phyloP scores from a whole-genome alignment of 2,329 filamentous ascomycete species.

The Shiraia sp. region DNA sequence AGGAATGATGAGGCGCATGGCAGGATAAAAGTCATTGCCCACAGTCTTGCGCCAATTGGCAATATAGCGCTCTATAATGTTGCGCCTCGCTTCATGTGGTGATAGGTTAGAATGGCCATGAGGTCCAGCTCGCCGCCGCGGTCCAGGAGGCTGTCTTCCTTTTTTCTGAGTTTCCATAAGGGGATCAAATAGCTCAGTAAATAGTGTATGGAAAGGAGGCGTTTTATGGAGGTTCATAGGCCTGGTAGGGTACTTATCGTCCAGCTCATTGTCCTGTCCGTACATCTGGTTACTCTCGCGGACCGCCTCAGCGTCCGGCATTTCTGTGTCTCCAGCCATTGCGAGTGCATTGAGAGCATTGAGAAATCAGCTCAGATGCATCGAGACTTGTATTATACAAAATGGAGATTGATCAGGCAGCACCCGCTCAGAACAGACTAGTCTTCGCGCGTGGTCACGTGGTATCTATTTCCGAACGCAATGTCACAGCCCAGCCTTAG shows the following conservation, averaged over 20 bases:
- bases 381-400: slow-evolving; percentile 4
- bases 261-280: slow-evolving; percentile 50
- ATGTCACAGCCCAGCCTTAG: too few relatives aligned
- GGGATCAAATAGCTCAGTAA: slow-evolving; percentile 79
- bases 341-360: slow-evolving; percentile 20
- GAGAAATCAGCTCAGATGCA: neutral
- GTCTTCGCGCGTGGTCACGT: too few relatives aligned
- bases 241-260: slow-evolving; percentile 70
- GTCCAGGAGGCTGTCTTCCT: slow-evolving; percentile 58
- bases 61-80: slow-evolving; percentile 86
- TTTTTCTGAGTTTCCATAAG: slow-evolving; percentile 75
- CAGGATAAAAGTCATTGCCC: slow-evolving; percentile 90
- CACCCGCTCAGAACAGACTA: too few relatives aligned
- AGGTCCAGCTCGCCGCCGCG: slow-evolving; percentile 63
- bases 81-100: slow-evolving; percentile 76
- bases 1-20: slow-evolving; percentile 85
- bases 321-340: slow-evolving; percentile 38
- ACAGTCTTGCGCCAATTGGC: slow-evolving; percentile 84
- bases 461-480: too few relatives aligned
- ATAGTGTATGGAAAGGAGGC: slow-evolving; percentile 79
- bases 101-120: slow-evolving; percentile 63
- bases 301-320: slow-evolving; percentile 49
- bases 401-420: too few relatives aligned
- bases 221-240: slow-evolving; percentile 81
- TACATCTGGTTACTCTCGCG: slow-evolving; percentile 57